Conservation (phyloP, 2,329 filamentous ascomycete species). For the Fusarium sp. region DNA sequence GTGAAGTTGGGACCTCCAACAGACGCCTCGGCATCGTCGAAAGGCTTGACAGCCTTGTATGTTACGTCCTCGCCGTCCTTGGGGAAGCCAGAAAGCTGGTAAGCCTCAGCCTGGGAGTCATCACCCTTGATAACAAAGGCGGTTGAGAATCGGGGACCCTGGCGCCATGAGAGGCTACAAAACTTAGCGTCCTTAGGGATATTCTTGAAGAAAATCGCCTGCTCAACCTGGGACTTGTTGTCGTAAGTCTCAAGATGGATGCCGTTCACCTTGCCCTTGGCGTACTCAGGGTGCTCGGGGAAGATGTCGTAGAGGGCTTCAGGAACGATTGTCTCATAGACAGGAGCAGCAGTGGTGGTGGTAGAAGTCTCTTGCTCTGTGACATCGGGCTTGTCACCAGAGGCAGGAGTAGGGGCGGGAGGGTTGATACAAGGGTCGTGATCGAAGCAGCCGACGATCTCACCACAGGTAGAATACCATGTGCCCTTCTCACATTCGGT, state of each 20-base stretch:
- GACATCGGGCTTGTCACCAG: not conserved
- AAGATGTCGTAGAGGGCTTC: constrained; percentile 29
- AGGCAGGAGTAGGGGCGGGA: not conserved
- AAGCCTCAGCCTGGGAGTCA: constrained; percentile 42
- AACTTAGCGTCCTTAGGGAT: constrained; percentile 47
- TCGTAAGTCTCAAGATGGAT: constrained; percentile 43
- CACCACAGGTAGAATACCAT: constrained; percentile 14
- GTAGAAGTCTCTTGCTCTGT: not conserved
- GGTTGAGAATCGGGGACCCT: constrained; percentile 54
- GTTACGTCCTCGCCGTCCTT: constrained; percentile 32
- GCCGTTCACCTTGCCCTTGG: constrained; percentile 24
- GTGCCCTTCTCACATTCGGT: constrained; percentile 14
- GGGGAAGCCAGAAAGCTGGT: constrained; percentile 47
- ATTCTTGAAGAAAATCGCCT: constrained; percentile 51
- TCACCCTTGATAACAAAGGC: constrained; percentile 51
- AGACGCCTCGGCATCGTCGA: constrained; percentile 29
- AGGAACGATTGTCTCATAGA: not conserved
- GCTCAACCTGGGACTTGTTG: constrained; percentile 46
- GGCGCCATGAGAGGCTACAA: constrained; percentile 50
- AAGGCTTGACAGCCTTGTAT: constrained; percentile 43
- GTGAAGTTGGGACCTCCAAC: constrained; percentile 48
- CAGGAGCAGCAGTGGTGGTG: not conserved
- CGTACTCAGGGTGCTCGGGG: constrained; percentile 29
- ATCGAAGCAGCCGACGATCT: constrained; percentile 10
- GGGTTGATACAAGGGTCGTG: constrained; percentile 8